A percentile compares a stretch with the other conserved stretches of the same genome.
phyloP scores from a whole-genome alignment of 352 stramenopile species.

The Peronospora belbahrii region DNA sequence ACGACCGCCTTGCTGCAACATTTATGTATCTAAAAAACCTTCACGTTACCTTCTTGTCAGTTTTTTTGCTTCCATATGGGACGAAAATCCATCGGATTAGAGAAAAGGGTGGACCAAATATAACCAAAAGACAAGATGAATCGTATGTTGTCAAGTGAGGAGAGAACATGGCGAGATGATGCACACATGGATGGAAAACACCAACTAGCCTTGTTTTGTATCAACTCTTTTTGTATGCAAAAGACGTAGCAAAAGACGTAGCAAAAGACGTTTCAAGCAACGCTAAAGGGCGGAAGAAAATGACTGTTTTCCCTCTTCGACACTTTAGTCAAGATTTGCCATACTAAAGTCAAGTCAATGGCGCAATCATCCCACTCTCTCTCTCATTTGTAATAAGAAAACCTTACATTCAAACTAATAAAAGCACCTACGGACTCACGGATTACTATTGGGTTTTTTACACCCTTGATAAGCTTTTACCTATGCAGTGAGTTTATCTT shows the following conservation, averaged over 20 bases:
- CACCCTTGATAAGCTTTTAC: too few relatives aligned
- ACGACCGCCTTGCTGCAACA: conserved; percentile 16
- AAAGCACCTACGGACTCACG: too few relatives aligned
- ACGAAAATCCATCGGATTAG: conserved; percentile 21
- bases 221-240: background rate
- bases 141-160: too few relatives aligned
- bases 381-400: conserved; percentile 16
- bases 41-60: conserved; percentile 1
- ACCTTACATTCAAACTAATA: too few relatives aligned
- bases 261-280: background rate
- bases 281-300: conserved; percentile 5
- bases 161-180: too few relatives aligned
- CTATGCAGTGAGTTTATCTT: too few relatives aligned
- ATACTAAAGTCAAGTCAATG: conserved; percentile 27
- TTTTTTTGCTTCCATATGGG: conserved; percentile 4
- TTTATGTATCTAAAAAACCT: background rate
- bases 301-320: conserved; percentile 6
- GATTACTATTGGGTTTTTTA: too few relatives aligned
- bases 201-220: background rate
- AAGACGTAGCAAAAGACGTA: background rate
- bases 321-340: conserved; percentile 6
- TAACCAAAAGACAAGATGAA: too few relatives aligned
- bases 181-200: too few relatives aligned
- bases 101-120: conserved; percentile 26
- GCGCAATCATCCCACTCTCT: conserved; percentile 23